Conservation (phyloP, 352 stramenopile genomes). For the Pythium rishiriense region DNA sequence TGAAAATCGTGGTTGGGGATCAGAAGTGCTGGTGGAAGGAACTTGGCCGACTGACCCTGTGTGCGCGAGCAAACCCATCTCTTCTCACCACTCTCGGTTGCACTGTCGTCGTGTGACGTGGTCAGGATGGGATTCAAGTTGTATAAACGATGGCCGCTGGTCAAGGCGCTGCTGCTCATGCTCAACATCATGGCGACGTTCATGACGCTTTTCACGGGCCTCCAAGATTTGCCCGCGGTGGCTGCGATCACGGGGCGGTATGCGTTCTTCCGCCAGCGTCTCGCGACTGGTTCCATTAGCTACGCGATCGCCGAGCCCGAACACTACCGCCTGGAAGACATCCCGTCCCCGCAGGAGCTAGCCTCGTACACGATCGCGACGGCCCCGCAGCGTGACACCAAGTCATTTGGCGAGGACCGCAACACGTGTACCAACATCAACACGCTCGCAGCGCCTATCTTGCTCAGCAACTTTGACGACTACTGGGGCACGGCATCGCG, state of each 20-base stretch:
- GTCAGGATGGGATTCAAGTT: not conserved
- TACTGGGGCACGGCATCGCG: constrained; percentile 32
- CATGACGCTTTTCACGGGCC: constrained; percentile 23
- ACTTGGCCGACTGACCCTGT: too few species aligned
- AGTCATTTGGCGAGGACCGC: constrained; percentile 26
- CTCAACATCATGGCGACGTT: constrained; percentile 17
- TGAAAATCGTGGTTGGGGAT: too few species aligned
- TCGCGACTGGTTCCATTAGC: constrained; percentile 26
- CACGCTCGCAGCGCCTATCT: constrained; percentile 29
- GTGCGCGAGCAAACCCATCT: too few species aligned
- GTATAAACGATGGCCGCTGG: not conserved
- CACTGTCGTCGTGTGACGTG: not conserved
- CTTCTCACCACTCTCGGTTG: not conserved
- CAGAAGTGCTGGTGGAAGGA: too few species aligned
- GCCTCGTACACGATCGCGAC: constrained; percentile 27
- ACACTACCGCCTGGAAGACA: not conserved
- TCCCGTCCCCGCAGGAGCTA: constrained; percentile 32
- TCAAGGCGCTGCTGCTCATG: not conserved
- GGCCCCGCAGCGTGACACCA: constrained; percentile 15
- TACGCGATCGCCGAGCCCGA: constrained; percentile 22
- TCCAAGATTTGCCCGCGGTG: constrained; percentile 16
- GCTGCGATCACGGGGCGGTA: constrained; percentile 17
- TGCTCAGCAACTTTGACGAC: constrained; percentile 31
- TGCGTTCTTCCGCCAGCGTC: constrained; percentile 12
- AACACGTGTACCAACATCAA: constrained; percentile 33